Conservation (phyloP, 768 basidiomycete genomes). For the Leccinum disarticulatum region DNA sequence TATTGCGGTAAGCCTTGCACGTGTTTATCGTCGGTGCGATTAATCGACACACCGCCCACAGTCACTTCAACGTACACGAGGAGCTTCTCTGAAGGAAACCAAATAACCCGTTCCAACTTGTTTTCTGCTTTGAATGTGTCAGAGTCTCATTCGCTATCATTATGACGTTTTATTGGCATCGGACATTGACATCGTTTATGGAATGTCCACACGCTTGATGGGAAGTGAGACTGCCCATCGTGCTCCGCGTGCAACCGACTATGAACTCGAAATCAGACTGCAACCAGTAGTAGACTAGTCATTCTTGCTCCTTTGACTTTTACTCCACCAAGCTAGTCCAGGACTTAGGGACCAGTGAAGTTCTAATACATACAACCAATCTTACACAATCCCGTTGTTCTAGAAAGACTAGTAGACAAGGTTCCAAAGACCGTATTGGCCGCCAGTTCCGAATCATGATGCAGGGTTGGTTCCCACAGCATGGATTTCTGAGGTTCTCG, state of each 20-base stretch:
- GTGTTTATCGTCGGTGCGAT: neutral
- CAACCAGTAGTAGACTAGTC: neutral
- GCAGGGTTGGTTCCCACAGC: neutral
- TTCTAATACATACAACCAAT: neutral
- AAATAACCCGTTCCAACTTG: neutral
- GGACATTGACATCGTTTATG: neutral
- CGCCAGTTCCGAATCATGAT: neutral
- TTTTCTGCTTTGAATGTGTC: neutral
- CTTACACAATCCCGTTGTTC: neutral
- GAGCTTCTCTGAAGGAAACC: conserved; percentile 39
- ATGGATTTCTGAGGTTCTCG: neutral
- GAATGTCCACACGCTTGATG: neutral
- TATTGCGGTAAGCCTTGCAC: conserved; percentile 54
- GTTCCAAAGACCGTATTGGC: neutral
- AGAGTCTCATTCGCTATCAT: neutral
- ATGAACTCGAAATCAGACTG: neutral
- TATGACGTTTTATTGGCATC: neutral
- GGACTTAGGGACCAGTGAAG: neutral
- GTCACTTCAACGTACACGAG: conserved; percentile 55
- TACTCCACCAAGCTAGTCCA: neutral
- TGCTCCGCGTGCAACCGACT: neutral
- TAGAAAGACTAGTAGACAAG: neutral
- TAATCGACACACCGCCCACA: conserved; percentile 13
- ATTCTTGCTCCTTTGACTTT: neutral
- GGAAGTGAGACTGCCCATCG: neutral